A percentile compares a stretch with the other conserved stretches of the same genome.
phyloP scores from a whole-genome alignment of 225 moss, liverwort and hornwort species.

The Ulota crispa region DNA sequence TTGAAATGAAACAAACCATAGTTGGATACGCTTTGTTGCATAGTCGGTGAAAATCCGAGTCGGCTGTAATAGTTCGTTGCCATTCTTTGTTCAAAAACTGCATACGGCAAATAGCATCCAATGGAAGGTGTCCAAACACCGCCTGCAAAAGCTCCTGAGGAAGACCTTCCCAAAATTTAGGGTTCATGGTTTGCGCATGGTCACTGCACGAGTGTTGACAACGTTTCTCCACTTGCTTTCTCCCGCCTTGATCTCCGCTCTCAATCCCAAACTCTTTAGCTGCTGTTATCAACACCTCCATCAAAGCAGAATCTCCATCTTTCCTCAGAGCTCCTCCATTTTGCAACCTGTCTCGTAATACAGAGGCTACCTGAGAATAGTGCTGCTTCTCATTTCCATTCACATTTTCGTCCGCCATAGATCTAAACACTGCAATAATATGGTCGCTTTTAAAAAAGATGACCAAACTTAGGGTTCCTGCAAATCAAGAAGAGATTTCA shows the following conservation, averaged over 20 bases:
- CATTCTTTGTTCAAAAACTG: too few species aligned
- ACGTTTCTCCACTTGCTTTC: background rate
- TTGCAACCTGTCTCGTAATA: background rate
- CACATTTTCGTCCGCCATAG: background rate
- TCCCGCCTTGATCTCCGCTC: background rate
- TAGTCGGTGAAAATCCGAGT: too few species aligned
- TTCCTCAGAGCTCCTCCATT: background rate
- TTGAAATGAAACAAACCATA: too few species aligned
- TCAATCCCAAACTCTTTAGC: background rate
- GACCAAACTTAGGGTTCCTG: background rate
- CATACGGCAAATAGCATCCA: too few species aligned
- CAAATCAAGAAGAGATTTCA: too few species aligned
- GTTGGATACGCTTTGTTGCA: too few species aligned
- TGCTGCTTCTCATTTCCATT: background rate
- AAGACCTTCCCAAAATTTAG: background rate
- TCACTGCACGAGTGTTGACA: background rate
- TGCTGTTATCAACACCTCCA: background rate
- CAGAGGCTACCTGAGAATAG: background rate
- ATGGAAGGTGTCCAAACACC: background rate
- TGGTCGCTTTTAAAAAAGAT: background rate
- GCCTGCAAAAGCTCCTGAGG: background rate
- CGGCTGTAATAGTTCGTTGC: too few species aligned
- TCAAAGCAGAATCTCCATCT: background rate
- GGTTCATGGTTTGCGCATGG: background rate
- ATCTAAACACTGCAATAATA: background rate